Percentiles rank a stretch among this genome's conserved stretches.
phyloP scores from a whole-genome alignment of 768 basidiomycete species.

The Mycena crocata region DNA sequence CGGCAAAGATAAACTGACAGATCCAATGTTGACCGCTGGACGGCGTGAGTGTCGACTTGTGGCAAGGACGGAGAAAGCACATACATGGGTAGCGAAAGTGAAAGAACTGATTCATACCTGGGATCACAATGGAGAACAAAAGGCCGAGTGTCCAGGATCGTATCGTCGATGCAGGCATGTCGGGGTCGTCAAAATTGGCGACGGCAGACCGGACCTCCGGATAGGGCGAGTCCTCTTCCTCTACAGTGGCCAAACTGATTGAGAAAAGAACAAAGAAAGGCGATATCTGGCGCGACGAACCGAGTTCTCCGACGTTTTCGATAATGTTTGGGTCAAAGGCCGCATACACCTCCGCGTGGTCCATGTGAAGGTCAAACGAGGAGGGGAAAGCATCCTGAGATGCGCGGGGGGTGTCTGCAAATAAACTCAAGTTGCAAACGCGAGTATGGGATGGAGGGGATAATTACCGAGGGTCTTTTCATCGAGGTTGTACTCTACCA shows the following conservation, averaged over 20 bases:
- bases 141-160: constrained; percentile 72
- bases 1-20: constrained; percentile 14
- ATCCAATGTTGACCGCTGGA: constrained; percentile 24
- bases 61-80: constrained; percentile 37
- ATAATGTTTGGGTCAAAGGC: constrained; percentile 52
- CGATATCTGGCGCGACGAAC: constrained; percentile 28
- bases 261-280: neutral
- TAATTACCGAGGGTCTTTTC: constrained; percentile 13
- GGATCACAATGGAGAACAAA: constrained; percentile 66
- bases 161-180: constrained; percentile 69
- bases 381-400: constrained; percentile 11
- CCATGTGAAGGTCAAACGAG: constrained; percentile 20
- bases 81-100: constrained; percentile 71
- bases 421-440: neutral
- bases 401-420: constrained; percentile 29
- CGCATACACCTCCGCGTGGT: constrained; percentile 37
- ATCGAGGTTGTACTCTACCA: constrained; percentile 5
- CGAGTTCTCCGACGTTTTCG: constrained; percentile 36
- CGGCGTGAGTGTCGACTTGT: neutral
- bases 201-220: constrained; percentile 86
- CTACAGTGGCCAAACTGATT: neutral
- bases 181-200: constrained; percentile 76
- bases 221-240: constrained; percentile 83
- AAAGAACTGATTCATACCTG: constrained; percentile 85
- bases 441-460: neutral